Evolutionary conservation across 225 moss, liverwort and hornwort genomes (phyloP).

Genomic region (Marchantia paleacea): DNA sequence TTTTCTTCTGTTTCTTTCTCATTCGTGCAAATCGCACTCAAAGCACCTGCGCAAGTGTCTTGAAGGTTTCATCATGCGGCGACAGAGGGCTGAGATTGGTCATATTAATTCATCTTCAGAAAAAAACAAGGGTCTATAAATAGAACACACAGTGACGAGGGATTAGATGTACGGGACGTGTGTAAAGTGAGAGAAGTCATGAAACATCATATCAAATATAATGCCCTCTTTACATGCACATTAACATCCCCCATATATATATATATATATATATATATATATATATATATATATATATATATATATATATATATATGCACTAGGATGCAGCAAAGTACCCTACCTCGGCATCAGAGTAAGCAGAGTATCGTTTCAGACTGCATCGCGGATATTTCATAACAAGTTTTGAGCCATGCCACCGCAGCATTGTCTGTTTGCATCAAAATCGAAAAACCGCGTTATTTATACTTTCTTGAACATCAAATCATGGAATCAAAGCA

Average conservation of each 20-base stretch:
- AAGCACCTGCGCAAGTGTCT: constrained; percentile 46
- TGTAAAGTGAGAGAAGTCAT: too few relatives aligned
- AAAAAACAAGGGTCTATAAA: neutral
- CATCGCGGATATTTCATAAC: constrained; percentile 89
- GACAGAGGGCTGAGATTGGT: neutral
- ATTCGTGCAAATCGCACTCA: constrained; percentile 44
- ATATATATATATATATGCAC: neutral
- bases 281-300: too few relatives aligned
- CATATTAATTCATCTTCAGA: neutral
- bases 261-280: too few relatives aligned
- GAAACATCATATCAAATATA: too few relatives aligned
- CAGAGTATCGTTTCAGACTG: constrained; percentile 76
- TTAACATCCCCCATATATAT: too few relatives aligned
- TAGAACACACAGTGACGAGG: neutral
- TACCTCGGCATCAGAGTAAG: constrained; percentile 93
- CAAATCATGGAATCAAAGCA: neutral
- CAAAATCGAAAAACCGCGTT: neutral
- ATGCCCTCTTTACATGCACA: too few relatives aligned
- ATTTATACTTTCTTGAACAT: neutral
- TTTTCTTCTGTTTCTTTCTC: constrained; percentile 24
- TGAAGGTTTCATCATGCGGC: constrained; percentile 44
- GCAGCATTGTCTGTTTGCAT: constrained; percentile 48
- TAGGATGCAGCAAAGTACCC: constrained; percentile 11
- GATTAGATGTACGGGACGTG: neutral
- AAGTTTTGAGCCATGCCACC: constrained; percentile 90